Evolutionary conservation across 306 rosid genomes (phyloP), one percentile per base, ranked within the genome.

Genomic region (Astragalus membranaceus): DNA sequence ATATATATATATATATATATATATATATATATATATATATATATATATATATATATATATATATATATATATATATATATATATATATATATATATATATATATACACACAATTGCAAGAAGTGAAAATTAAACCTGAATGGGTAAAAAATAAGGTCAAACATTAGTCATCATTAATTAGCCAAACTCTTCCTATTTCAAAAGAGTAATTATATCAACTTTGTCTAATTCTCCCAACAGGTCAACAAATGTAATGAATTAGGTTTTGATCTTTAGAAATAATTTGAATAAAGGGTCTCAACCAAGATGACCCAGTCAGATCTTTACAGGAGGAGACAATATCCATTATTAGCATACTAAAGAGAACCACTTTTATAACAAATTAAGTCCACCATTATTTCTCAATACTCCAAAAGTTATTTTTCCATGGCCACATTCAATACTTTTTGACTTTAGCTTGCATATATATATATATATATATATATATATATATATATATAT

Each of bases 371-470:
- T 68, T 15, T 39, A 29, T 6, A 41, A n/a, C 15, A 10, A 6
- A 35, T 35, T 35, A 35, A 35, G 39, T 35, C 8, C 7, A 7
- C 8, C 3, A 7, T 5, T 36, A 36, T 36, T 36, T 36, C 8
- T 26, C 30, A 26, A 73, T 55, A 33, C 47, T 23, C 60, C 20
- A 16, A 61, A 68, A 47, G 10, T 20, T 51, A 61, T 44, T 61
- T 58, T 47, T 44, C 60, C 35, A 36, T 12, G 9, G 37, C 51
- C 6, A 13, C 39, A 42, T 42, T 11, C 56, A n/a, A 41, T 51
- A 42, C 76, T 46, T 73, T 74, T 74, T 62, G 37, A 55, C 76
- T 74, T 70, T 75, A 64, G 70, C 71, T 58, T 70, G 74, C 80
- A 75, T 70, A 77, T 62, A 39, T 7, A 8, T 5, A 7, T 7